Evolutionary conservation across 257 asterid genomes (phyloP).

Genomic region (Jaltomata sinuosa): DNA sequence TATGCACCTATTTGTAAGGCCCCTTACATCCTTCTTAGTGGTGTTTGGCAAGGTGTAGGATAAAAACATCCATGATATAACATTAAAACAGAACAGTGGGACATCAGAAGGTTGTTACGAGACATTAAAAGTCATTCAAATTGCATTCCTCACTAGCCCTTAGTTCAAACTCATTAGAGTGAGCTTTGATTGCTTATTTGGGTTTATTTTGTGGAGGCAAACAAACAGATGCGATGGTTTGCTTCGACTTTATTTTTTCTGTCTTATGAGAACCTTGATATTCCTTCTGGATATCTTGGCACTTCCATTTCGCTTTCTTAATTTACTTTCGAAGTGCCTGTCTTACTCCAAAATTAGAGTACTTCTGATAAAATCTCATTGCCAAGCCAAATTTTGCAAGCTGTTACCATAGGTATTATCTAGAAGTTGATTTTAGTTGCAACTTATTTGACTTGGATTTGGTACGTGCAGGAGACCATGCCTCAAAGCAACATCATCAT

Average conservation of each 20-base stretch:
- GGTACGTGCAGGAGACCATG: conserved; percentile 56
- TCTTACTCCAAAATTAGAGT: not conserved
- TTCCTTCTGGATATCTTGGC: not conserved
- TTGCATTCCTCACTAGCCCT: not conserved
- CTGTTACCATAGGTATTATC: not conserved
- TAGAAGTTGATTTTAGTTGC: not conserved
- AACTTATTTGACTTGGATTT: conserved; percentile 1
- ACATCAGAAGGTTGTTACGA: not conserved
- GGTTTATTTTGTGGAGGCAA: not conserved
- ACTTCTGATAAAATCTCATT: not conserved
- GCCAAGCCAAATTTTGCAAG: not conserved
- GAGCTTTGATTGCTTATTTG: not conserved
- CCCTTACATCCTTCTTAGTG: not conserved
- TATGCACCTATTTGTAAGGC: not conserved
- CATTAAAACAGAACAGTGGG: not conserved
- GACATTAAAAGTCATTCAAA: not conserved
- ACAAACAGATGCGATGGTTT: not conserved
- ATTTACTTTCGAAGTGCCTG: not conserved
- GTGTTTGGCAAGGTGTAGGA: not conserved
- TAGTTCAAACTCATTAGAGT: not conserved
- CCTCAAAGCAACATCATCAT: conserved; percentile 61
- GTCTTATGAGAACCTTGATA: not conserved
- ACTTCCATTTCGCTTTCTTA: not conserved
- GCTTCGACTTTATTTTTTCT: not conserved
- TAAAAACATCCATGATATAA: not conserved